phyloP scores from a whole-genome alignment of 192 early-diverging fungal genomes.

The Entomortierella parvispora region DNA sequence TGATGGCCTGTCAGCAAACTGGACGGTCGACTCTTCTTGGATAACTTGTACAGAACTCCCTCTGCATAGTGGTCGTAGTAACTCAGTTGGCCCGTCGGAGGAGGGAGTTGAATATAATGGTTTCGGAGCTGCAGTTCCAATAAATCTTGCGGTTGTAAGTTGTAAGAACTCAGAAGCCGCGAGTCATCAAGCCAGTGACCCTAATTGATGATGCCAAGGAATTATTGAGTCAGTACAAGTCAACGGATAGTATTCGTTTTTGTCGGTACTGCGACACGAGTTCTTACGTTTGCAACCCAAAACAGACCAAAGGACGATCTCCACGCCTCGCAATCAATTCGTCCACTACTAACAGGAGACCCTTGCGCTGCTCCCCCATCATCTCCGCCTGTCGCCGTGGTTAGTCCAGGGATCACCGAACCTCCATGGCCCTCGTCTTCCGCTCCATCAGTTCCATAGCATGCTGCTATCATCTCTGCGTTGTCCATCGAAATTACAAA shows the following conservation, averaged over 20 bases:
- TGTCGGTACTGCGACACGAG: no score
- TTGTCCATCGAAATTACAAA: no score
- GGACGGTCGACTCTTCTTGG: slow-evolving; percentile 34
- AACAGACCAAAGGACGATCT: slow-evolving; percentile 38
- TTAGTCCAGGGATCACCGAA: background rate
- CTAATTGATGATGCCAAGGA: background rate
- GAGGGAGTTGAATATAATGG: slow-evolving; percentile 41
- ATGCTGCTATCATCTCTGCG: slow-evolving; percentile 20
- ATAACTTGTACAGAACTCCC: slow-evolving; percentile 38
- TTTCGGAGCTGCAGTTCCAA: slow-evolving; percentile 35
- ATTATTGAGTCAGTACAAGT: background rate
- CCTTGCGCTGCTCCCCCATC: no score
- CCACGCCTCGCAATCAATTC: slow-evolving; percentile 34
- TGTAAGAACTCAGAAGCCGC: slow-evolving; percentile 40
- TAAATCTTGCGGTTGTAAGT: slow-evolving; percentile 24
- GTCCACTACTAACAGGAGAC: background rate
- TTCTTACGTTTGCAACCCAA: slow-evolving; percentile 47
- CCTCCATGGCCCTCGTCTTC: background rate
- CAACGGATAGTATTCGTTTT: no score
- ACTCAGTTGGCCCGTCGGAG: slow-evolving; percentile 10
- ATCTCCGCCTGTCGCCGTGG: no score
- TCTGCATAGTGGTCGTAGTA: slow-evolving; percentile 48
- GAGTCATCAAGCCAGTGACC: slow-evolving; percentile 52
- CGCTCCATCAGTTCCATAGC: background rate
- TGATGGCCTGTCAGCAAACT: slow-evolving; percentile 27